Conservation (phyloP, 352 stramenopile species). For the Phytophthora cactorum region DNA sequence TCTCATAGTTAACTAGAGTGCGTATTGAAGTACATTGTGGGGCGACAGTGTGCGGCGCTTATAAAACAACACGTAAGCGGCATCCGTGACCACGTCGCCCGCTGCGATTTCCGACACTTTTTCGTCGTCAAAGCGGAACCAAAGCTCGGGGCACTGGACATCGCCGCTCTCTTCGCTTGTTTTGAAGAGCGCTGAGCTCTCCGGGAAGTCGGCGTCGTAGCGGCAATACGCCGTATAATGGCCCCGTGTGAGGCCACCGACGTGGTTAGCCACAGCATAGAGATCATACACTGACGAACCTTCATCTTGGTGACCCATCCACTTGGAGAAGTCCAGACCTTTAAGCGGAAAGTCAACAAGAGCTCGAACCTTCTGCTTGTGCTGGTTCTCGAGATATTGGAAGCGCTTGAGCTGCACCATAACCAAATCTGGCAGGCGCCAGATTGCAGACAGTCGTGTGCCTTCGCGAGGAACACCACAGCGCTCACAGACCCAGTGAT, state of each 20-base stretch:
- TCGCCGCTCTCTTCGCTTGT: constrained; percentile 34
- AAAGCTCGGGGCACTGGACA: constrained; percentile 64
- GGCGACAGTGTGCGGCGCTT: constrained; percentile 79
- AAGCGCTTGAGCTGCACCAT: constrained; percentile 93
- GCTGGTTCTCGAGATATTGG: constrained; percentile 86
- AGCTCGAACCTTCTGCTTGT: constrained; percentile 82
- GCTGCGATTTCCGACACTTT: constrained; percentile 78
- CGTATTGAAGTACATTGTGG: constrained; percentile 73
- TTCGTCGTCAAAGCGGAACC: constrained; percentile 88
- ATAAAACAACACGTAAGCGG: constrained; percentile 93
- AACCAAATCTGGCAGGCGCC: constrained; percentile 78
- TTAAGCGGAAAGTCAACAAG: constrained; percentile 83
- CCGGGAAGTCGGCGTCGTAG: constrained; percentile 73
- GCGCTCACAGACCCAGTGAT: constrained; percentile 76
- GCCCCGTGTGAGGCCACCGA: constrained; percentile 93
- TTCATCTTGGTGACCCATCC: constrained; percentile 54
- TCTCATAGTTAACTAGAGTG: constrained; percentile 37
- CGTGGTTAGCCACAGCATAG: constrained; percentile 98
- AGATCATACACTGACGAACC: constrained; percentile 90
- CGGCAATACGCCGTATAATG: constrained; percentile 94
- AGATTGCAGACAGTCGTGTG: constrained; percentile 67
- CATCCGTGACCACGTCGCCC: constrained; percentile 78
- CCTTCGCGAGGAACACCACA: constrained; percentile 72
- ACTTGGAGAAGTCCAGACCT: constrained; percentile 82
- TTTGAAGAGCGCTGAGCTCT: constrained; percentile 63